Percentiles rank a stretch among this genome's conserved stretches.
Conservation (phyloP, 1,284 basidiomycete genomes). For the Mycena citricolor region DNA sequence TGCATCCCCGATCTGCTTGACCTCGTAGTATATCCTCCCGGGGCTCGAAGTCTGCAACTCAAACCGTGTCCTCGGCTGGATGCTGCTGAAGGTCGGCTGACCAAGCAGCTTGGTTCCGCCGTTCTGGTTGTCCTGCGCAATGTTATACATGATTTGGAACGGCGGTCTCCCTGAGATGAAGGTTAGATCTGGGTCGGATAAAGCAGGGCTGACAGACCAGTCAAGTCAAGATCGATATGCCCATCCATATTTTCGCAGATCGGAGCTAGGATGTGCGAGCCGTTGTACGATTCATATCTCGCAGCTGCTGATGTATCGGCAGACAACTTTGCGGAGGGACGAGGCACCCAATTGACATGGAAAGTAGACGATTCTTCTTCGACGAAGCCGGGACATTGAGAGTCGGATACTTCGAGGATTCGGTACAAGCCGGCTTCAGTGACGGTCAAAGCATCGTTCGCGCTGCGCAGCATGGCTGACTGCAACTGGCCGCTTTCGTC, state of each 20-base stretch:
- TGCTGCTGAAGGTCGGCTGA: constrained; percentile 81
- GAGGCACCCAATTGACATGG: constrained; percentile 72
- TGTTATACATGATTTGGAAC: constrained; percentile 84
- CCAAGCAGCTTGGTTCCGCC: constrained; percentile 64
- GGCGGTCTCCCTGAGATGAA: constrained; percentile 66
- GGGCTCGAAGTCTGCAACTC: constrained; percentile 79
- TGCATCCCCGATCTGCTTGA: constrained; percentile 85
- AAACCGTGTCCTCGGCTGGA: constrained; percentile 79
- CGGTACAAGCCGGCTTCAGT: constrained; percentile 75
- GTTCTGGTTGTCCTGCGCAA: constrained; percentile 60
- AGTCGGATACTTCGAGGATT: constrained; percentile 73
- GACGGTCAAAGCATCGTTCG: constrained; percentile 74
- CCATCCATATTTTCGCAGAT: constrained; percentile 83
- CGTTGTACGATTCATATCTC: constrained; percentile 58
- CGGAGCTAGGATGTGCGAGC: constrained; percentile 67
- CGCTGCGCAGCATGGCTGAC: constrained; percentile 51
- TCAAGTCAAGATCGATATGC: constrained; percentile 78
- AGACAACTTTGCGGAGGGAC: constrained; percentile 66
- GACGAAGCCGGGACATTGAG: constrained; percentile 81
- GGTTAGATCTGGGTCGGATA: constrained; percentile 9
- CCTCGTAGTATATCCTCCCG: constrained; percentile 85
- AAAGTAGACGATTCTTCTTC: constrained; percentile 61
- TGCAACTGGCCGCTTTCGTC: constrained; percentile 46
- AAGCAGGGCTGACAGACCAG: constrained; percentile 53
- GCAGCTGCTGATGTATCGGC: constrained; percentile 52